These are phyloP conservation scores for Emericellopsis atlantica DNA, from an alignment of 2,329 filamentous ascomycete species.

Conservation along the genomic window DNA sequence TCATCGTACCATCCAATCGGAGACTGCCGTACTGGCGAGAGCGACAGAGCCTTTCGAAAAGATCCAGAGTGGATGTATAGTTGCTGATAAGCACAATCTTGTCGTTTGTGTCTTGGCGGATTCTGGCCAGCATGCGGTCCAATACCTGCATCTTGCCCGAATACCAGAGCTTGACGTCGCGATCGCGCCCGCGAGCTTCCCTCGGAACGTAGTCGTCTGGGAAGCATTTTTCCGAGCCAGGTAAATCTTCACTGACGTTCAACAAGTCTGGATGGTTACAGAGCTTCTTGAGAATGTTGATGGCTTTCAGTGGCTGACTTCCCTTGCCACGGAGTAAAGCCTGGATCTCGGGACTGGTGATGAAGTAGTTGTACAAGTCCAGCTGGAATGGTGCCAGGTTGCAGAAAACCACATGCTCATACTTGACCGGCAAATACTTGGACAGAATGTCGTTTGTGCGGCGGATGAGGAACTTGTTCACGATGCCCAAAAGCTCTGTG, in stretches of 20 bases:
- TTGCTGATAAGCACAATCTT: slow-evolving; percentile 99
- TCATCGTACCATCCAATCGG: slow-evolving; percentile 93
- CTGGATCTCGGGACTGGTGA: slow-evolving; percentile 89
- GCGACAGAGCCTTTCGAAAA: slow-evolving; percentile 86
- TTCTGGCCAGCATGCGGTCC: slow-evolving; percentile 94
- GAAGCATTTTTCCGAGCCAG: slow-evolving; percentile 70
- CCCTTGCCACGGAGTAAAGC: slow-evolving; percentile 85
- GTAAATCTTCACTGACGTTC: slow-evolving; percentile 69
- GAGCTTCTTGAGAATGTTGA: slow-evolving; percentile 92
- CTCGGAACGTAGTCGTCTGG: slow-evolving; percentile 84
- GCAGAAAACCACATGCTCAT: slow-evolving; percentile 98
- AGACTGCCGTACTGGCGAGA: slow-evolving; percentile 73
- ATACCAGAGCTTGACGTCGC: slow-evolving; percentile 90
- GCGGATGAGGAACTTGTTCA: slow-evolving; percentile 98
- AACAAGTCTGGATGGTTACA: slow-evolving; percentile 96
- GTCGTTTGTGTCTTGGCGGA: slow-evolving; percentile 92
- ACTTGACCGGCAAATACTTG: slow-evolving; percentile 96
- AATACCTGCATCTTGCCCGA: slow-evolving; percentile 97
- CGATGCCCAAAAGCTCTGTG: slow-evolving; percentile 64
- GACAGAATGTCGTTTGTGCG: slow-evolving; percentile 96
- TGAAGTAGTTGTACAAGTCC: slow-evolving; percentile 92
- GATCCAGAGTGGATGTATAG: slow-evolving; percentile 89
- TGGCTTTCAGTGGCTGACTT: slow-evolving; percentile 91
- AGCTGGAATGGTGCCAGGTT: slow-evolving; percentile 87
- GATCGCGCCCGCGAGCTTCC: slow-evolving; percentile 75